Base-by-base conservation (phyloP, 352 stramenopile species). In the Globisporangium acanthophoron region DNA sequence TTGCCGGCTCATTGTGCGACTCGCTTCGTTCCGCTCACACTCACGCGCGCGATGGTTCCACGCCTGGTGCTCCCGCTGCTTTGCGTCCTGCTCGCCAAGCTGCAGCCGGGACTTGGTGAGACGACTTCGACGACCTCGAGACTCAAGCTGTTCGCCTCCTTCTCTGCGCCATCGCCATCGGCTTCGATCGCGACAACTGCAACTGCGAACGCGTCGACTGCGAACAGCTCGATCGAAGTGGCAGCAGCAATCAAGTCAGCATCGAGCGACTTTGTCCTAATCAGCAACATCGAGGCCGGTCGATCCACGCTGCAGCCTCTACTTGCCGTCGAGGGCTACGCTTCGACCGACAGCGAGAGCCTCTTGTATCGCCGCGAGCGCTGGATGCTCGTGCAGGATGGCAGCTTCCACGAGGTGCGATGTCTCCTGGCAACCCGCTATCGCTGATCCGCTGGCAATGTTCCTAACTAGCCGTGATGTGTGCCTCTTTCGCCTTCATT, bases 341-440 rank as follows among this genome's bases (percentile, higher is more conserved):
- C 56, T 7, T 41, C 49, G 33, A 55, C 54, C 0, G 45, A 43
- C 41, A 54, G 35, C 9, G 55, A 61, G 3, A 52, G 58, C 18
- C 54, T 66, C 51, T 9, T 66, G 31, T 66, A 66, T 33, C 49
- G 58, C 16, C 39, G 24, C 5, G 21, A 37, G n/a, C 40, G 46
- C 54, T 66, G 61, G 61, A 43, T 44, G 37, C 54, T 62, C 20
- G 33, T 66, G 15, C 24, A 62, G 5, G 61, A 66, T 40, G 61
- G 61, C 7, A 59, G 49, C 44, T 50, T 52, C 16, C 44, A 55
- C 44, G 44, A 49, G 44, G 44, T 49, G 44, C 44, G 43, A 4
- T 48, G 6, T 16, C 41, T 47, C n/a, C 41, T 12, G n/a, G n/a
- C 18, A 11, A 24, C 20, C 8, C 24, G 24, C 24, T 27, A 37